phyloP scores from a whole-genome alignment of 305 asterid genomes.

The Fraxinus platypoda region DNA sequence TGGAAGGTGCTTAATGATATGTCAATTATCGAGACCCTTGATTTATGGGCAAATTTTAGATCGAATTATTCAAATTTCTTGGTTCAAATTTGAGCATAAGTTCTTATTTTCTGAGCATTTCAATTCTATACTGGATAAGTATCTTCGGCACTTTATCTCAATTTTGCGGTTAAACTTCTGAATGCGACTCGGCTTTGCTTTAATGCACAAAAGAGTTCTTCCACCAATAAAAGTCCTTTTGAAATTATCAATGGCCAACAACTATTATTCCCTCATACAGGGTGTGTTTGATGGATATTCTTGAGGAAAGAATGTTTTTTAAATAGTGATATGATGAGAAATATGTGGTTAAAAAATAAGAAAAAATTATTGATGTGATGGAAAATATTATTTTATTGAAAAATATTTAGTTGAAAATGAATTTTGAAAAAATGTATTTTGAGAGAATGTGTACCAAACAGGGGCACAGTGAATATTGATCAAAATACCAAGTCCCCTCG shows the following conservation, averaged over 20 bases:
- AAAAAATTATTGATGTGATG: too few species aligned
- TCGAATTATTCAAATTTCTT: background rate
- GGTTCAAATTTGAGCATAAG: background rate
- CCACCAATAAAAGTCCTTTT: background rate
- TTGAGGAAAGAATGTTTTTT: too few species aligned
- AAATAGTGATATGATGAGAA: too few species aligned
- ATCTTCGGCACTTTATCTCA: background rate
- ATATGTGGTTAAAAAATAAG: too few species aligned
- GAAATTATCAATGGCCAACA: background rate
- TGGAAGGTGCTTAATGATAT: background rate
- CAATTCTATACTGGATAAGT: background rate
- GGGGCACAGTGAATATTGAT: too few species aligned
- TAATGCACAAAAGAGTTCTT: background rate
- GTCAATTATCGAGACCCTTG: background rate
- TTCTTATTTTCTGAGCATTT: background rate
- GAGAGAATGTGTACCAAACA: too few species aligned
- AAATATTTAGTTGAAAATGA: too few species aligned
- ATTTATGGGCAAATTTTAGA: background rate
- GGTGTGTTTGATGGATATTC: too few species aligned
- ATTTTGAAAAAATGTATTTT: too few species aligned
- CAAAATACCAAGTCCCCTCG: background rate
- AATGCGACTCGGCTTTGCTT: background rate
- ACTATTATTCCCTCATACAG: background rate
- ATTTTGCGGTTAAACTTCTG: background rate
- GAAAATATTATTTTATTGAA: too few species aligned